phyloP scores from a whole-genome alignment of 345 rosid species.

The Psidium friedrichsthalianum region DNA sequence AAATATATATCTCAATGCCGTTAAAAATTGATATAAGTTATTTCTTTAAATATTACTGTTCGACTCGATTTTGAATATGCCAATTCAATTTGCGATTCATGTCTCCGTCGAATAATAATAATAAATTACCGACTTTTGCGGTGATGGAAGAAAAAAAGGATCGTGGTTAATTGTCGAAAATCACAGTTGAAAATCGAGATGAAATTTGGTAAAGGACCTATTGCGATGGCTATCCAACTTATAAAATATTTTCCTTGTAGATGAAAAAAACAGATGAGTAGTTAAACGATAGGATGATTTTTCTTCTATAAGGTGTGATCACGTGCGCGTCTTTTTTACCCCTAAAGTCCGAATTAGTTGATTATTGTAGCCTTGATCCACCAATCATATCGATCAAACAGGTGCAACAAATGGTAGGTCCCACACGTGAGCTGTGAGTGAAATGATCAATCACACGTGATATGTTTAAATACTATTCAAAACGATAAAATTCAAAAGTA shows the following conservation, averaged over 20 bases:
- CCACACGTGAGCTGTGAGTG: background rate
- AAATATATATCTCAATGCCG: background rate
- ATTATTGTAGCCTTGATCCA: background rate
- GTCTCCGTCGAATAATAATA: background rate
- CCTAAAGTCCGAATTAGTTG: background rate
- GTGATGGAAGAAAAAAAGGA: background rate
- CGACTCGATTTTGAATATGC: background rate
- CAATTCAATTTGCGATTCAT: background rate
- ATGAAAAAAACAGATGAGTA: background rate
- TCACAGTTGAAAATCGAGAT: background rate
- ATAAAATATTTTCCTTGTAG: too few relatives aligned
- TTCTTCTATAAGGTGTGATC: background rate
- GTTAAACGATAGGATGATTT: background rate
- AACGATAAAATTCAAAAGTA: too few relatives aligned
- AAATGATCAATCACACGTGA: background rate
- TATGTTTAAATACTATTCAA: background rate
- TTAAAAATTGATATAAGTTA: background rate
- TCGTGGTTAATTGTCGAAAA: background rate
- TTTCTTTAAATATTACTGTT: background rate
- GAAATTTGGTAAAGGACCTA: background rate
- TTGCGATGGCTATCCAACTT: too few relatives aligned
- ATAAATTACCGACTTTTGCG: background rate
- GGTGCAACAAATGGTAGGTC: background rate
- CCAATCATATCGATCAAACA: background rate
- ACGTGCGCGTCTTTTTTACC: too few relatives aligned